phyloP scores from a whole-genome alignment of 192 early-diverging fungal species.

The Podila verticillata region DNA sequence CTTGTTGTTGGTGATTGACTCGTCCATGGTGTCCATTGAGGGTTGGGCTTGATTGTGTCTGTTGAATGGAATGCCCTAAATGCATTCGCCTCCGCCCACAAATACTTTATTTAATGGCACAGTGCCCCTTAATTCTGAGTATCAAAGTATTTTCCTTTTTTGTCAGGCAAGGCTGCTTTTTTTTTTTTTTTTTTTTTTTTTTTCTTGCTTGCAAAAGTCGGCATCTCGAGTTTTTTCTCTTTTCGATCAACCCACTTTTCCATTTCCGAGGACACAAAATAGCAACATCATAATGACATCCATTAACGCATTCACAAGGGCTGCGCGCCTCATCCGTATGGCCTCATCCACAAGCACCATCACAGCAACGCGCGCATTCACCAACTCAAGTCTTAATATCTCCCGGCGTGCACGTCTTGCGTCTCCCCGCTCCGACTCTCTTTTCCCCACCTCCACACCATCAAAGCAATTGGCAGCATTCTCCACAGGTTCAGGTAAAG shows the following conservation, averaged over 20 bases:
- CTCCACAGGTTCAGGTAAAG: constrained; percentile 28
- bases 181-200: too few species aligned
- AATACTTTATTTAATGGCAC: background rate
- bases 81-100: background rate
- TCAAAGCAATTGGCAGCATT: constrained; percentile 7
- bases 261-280: background rate
- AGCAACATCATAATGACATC: background rate
- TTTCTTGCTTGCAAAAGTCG: too few species aligned
- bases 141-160: too few species aligned
- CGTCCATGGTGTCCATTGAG: constrained; percentile 23
- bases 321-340: background rate
- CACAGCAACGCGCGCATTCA: background rate
- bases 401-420: background rate
- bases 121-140: too few species aligned
- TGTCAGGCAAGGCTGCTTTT: too few species aligned
- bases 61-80: background rate
- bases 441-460: background rate
- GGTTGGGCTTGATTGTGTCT: background rate
- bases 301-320: background rate
- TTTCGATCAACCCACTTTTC: background rate
- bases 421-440: background rate
- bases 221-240: background rate
- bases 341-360: background rate
- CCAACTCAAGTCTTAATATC: background rate
- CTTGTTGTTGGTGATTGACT: background rate